A percentile compares a stretch with the other conserved stretches of the same genome.
Conservation (phyloP, 2,329 filamentous ascomycete species). For the Paramyrothecium sp. region DNA sequence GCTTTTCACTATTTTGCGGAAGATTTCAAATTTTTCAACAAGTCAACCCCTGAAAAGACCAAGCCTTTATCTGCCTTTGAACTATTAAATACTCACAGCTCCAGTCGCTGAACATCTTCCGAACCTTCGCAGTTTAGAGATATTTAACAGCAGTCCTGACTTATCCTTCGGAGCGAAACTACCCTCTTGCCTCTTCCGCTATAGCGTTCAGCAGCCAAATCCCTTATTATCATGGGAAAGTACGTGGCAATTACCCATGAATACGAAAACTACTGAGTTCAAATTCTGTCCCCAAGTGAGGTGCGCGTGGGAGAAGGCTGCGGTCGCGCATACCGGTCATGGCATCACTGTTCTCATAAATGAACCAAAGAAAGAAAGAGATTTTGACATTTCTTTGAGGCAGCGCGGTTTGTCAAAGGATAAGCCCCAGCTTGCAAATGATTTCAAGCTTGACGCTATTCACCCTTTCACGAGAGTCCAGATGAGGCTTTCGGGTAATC, state of each 20-base stretch:
- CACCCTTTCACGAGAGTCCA: conserved; percentile 3
- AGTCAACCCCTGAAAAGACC: too few species aligned
- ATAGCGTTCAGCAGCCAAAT: conserved; percentile 5
- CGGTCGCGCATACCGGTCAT: too few species aligned
- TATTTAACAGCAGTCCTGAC: conserved; percentile 2
- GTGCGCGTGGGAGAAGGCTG: too few species aligned
- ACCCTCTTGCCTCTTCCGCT: conserved; percentile 6
- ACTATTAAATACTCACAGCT: too few species aligned
- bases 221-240: conserved; percentile 7
- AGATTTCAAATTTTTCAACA: too few species aligned
- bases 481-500: too few species aligned
- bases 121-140: conserved; percentile 6
- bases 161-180: not conserved
- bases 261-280: not conserved
- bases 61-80: too few species aligned
- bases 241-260: conserved; percentile 2
- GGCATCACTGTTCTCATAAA: too few species aligned
- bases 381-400: too few species aligned
- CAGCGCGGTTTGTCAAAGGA: not conserved
- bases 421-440: conserved; percentile 2
- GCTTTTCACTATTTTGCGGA: too few species aligned
- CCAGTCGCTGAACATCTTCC: conserved; percentile 1
- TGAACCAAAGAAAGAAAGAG: too few species aligned
- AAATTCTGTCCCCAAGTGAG: too few species aligned
- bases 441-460: conserved; percentile 7